phyloP scores from a whole-genome alignment of 352 stramenopile species.

The Pythium phragmiticola region DNA sequence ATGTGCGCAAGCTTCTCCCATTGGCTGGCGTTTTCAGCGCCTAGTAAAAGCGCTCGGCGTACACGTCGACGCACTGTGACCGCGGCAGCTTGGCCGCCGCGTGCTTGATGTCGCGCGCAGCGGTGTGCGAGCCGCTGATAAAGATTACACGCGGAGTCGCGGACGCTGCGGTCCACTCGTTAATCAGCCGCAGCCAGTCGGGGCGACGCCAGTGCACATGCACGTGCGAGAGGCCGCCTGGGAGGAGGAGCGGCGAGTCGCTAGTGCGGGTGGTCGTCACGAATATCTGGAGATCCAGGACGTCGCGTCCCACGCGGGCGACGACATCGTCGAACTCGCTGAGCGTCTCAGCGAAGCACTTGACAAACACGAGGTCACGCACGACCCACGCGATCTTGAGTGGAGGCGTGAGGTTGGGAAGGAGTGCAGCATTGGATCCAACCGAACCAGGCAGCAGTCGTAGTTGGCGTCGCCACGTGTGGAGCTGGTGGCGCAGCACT shows the following conservation, averaged over 20 bases:
- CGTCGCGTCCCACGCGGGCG: not conserved
- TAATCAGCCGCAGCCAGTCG: conserved; percentile 16
- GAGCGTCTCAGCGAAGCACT: conserved; percentile 27
- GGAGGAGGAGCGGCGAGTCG: not conserved
- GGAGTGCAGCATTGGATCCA: not conserved
- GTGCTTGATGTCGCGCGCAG: conserved; percentile 32
- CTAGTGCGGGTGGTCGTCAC: conserved; percentile 17
- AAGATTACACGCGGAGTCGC: conserved; percentile 19
- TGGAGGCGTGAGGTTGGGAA: not conserved
- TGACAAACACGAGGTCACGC: conserved; percentile 17
- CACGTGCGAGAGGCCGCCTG: conserved; percentile 8
- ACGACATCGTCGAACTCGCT: conserved; percentile 33
- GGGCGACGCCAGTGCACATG: conserved; percentile 10
- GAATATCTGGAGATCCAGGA: conserved; percentile 23
- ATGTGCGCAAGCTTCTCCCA: not conserved
- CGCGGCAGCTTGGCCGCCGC: conserved; percentile 7
- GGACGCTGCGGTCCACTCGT: not conserved
- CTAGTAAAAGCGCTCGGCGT: conserved; percentile 33
- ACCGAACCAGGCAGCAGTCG: not conserved
- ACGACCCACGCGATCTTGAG: conserved; percentile 35
- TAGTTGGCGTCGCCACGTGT: conserved; percentile 23
- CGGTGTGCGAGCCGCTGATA: conserved; percentile 24
- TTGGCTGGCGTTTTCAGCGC: not conserved
- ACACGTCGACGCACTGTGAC: conserved; percentile 23
- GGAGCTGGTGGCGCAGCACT: conserved; percentile 41